These are phyloP conservation scores for Hygrocybe coccinea DNA, from an alignment of 768 basidiomycete genomes.

Conservation along the genomic window DNA sequence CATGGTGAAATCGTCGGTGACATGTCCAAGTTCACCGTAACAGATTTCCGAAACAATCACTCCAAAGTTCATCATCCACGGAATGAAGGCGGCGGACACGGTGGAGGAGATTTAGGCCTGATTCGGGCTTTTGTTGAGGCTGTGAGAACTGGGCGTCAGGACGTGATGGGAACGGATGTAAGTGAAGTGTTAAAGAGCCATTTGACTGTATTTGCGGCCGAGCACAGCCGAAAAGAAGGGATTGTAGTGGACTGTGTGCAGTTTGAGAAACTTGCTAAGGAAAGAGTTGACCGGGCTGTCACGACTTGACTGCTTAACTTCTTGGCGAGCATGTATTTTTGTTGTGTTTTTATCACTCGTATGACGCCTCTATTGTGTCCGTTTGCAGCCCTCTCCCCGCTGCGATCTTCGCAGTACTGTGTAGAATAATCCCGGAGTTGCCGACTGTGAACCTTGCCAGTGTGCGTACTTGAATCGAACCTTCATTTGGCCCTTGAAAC, in stretches of 20 bases:
- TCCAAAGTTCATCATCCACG: conserved; percentile 45
- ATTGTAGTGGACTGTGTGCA: conserved; percentile 62
- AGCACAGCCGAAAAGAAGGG: conserved; percentile 67
- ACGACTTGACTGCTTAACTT: too few relatives aligned
- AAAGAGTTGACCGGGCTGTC: conserved; percentile 17
- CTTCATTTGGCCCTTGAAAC: too few relatives aligned
- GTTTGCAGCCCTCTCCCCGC: too few relatives aligned
- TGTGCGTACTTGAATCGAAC: too few relatives aligned
- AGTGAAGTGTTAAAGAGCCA: conserved; percentile 72
- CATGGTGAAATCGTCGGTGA: conserved; percentile 88
- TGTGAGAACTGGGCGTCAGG: conserved; percentile 60
- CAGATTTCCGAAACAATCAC: conserved; percentile 61
- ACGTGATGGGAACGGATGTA: conserved; percentile 59
- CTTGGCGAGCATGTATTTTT: neutral
- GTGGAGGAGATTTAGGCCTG: conserved; percentile 77
- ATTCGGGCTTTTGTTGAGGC: conserved; percentile 74
- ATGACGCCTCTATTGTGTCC: too few relatives aligned
- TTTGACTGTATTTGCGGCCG: conserved; percentile 83
- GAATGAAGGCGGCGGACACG: conserved; percentile 67
- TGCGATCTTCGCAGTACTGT: too few relatives aligned
- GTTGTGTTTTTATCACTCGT: neutral
- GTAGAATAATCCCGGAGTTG: too few relatives aligned
- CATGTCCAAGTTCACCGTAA: conserved; percentile 70
- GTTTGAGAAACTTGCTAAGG: conserved; percentile 54
- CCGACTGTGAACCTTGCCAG: too few relatives aligned